Conservation (phyloP, 108 stramenopile genomes). For the Pelagomonas calceolata region DNA sequence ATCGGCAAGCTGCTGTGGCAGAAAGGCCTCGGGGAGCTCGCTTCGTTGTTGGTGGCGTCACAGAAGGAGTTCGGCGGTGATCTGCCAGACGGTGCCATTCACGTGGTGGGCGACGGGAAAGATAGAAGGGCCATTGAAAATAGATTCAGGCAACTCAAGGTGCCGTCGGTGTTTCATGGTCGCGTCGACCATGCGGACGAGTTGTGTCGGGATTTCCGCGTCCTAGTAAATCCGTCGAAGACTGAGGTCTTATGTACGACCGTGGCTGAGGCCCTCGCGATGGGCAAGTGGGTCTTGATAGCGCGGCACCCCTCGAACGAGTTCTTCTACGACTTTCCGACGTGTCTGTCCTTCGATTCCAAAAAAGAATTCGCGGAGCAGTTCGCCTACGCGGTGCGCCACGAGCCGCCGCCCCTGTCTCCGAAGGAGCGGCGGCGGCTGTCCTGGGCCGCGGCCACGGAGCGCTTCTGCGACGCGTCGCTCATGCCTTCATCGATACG, state of each 20-base stretch:
- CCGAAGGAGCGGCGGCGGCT: constrained; percentile 50
- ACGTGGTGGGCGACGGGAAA: background rate
- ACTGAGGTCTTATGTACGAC: constrained; percentile 80
- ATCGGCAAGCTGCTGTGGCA: constrained; percentile 82
- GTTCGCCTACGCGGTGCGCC: constrained; percentile 47
- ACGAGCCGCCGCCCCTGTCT: constrained; percentile 60
- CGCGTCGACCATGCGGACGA: constrained; percentile 53
- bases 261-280: constrained; percentile 75
- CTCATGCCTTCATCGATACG: constrained; percentile 21
- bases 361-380: constrained; percentile 64
- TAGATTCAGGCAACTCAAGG: background rate
- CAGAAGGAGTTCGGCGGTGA: background rate
- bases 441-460: constrained; percentile 72
- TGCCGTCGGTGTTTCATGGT: constrained; percentile 58
- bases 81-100: background rate
- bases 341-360: constrained; percentile 63
- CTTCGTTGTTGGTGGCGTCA: constrained; percentile 43
- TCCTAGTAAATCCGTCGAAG: constrained; percentile 71
- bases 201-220: background rate
- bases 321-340: constrained; percentile 71
- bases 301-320: constrained; percentile 66
- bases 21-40: constrained; percentile 64
- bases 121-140: background rate
- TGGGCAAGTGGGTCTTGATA: constrained; percentile 79
- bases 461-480: constrained; percentile 54